Evolutionary conservation across 148 eudicot species (phyloP), one percentile per base, ranked within the genome.

Genomic region (Rhododendron ovatum): DNA sequence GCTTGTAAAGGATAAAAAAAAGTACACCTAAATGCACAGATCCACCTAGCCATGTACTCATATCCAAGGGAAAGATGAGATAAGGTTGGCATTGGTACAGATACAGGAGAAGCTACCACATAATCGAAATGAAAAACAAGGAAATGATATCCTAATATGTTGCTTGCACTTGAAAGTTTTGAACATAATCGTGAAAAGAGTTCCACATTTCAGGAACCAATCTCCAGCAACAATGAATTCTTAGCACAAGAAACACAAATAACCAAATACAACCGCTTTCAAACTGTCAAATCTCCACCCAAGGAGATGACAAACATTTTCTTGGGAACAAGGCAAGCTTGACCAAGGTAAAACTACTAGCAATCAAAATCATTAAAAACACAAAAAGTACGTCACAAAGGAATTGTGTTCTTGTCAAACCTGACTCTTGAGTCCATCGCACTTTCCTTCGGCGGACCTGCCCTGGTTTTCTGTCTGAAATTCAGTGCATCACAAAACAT

Each of bases 371-470:
- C 9, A 57, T 11, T 18, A 20, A 63, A 15, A 65, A 20, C 37
- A 10, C 57, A 79, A 80, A 80, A 24, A 10, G 45, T 65, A 10
- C 33, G 6, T 0, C 74, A 7, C 26, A 79, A 18, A 57, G 28
- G 50, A 65, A 35, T 47, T 28, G 51, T 20, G 65, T 37, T 65
- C 41, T 71, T 57, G 81, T 84, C 88, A 43, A 73, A 91, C 93
- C 93, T 90, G 90, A 55, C 48, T 88, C 88, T 11, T 87, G 86
- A 55, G 84, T 87, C 93, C 93, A 91, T 37, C 81, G 84, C 65
- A 88, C 86, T 86, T 84, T 89, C 85, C 85, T 84, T 81, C 74
- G 84, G 48, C 59, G 82, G 53, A 18, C 82, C 81, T 63, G 83
- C 78, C 48, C 85, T 63, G 85, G 57, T 85, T 65, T 86, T 35